Percentiles rank a stretch among this genome's conserved stretches.
Evolutionary conservation across 345 rosid species (phyloP).

Genomic region (Brassica carinata): DNA sequence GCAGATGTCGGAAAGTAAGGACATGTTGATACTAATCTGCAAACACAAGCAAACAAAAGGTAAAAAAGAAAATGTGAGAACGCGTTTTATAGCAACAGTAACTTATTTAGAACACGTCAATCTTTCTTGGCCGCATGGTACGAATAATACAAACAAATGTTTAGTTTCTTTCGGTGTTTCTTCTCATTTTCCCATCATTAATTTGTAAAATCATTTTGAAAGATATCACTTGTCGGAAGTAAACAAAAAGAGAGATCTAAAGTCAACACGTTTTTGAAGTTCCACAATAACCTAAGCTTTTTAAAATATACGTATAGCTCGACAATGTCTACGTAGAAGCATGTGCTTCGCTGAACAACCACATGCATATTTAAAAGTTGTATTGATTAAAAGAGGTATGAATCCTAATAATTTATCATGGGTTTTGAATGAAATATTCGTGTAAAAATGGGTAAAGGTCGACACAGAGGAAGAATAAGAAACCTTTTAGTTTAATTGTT

Average conservation of each 20-base stretch:
- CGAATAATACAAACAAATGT: background rate
- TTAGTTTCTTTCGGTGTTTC: background rate
- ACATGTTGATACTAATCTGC: constrained; percentile 40
- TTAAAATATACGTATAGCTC: background rate
- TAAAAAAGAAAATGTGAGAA: background rate
- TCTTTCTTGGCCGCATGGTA: background rate
- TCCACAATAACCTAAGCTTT: background rate
- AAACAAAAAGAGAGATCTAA: background rate
- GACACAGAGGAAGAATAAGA: background rate
- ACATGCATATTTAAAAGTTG: background rate
- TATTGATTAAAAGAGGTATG: background rate
- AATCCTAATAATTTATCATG: background rate
- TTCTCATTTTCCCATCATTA: constrained; percentile 5
- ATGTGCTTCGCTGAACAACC: constrained; percentile 27
- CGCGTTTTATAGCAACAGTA: constrained; percentile 15
- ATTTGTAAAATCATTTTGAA: background rate
- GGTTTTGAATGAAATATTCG: background rate
- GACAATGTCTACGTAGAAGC: constrained; percentile 16
- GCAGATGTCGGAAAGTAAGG: constrained; percentile 32
- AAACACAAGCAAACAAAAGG: constrained; percentile 4
- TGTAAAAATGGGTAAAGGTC: background rate
- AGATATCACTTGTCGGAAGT: background rate
- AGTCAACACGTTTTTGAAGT: constrained; percentile 24
- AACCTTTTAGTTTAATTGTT: background rate
- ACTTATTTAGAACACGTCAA: background rate